Evolutionary conservation across 257 asterid genomes (phyloP), one percentile per base, ranked within the genome.

Genomic region (Scutellaria baicalensis): DNA sequence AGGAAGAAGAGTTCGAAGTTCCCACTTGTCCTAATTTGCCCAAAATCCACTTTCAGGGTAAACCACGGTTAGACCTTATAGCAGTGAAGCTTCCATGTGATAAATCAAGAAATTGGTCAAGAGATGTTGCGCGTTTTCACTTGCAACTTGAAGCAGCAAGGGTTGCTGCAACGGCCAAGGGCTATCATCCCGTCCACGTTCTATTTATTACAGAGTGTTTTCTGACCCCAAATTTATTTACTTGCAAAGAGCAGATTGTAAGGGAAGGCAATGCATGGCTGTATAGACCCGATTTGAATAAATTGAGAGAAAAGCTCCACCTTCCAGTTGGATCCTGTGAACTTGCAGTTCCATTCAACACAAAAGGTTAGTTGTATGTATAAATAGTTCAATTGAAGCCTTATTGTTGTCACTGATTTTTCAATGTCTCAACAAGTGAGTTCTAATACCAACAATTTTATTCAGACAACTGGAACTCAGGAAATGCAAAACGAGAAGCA

Each of bases 291-390:
- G 71, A 86, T 62, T 73, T 85, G 36, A 81, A 80, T 78, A 73
- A 57, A 27, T 27, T 94, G 76, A 82, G 97, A 70, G 87, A 89
- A 42, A 94, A 91, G 77, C 87, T 94, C 62, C 75, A 78, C 66
- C 96, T 94, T 72, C 96, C 99, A 0, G 84, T 81, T 5, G 99
- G 99, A 47, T 91, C 97, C 8, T 94, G 99, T 74, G 97, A 94
- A 83, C 97, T 94, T 68, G 79, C 99, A 13, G 87, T 94, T 77
- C 96, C 97, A 40, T 81, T 89, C 64, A 69, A 71, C 75, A 65
- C 93, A 11, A 77, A 84, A 85, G 97, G 99, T 93, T 38, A 76
- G 89, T 75, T 68, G 33, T 52, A 17, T 10, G 0, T 71, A 27
- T 47, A 5, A 21, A 27, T 43, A 40, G 39, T 64, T 43, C 43